These are phyloP conservation scores for Azolla pinnata DNA, from an alignment of 75 land plant species.

Conservation along the genomic window DNA sequence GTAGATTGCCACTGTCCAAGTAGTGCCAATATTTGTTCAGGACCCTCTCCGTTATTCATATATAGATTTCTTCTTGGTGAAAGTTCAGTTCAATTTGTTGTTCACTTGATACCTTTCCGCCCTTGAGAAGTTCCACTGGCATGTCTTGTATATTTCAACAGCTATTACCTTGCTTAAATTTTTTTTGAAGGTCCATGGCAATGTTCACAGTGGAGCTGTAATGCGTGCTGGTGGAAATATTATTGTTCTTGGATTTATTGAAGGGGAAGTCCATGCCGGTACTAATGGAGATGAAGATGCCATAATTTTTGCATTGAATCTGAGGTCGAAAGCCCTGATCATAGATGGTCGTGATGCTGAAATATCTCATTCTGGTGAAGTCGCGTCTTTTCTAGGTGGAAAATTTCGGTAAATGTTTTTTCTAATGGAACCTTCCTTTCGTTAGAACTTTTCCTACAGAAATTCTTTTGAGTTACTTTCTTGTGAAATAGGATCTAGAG, in stretches of 20 bases:
- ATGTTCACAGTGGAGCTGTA: conserved; percentile 19
- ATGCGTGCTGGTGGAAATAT: conserved; percentile 17
- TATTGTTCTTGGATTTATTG: conserved; percentile 18
- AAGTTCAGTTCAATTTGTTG: neutral
- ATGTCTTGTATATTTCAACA: too few species aligned
- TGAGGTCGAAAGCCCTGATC: conserved; percentile 7
- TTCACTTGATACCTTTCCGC: neutral
- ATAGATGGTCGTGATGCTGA: conserved; percentile 8
- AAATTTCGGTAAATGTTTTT: conserved; percentile 12
- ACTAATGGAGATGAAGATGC: conserved; percentile 11
- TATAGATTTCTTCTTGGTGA: neutral
- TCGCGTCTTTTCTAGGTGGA: conserved; percentile 9
- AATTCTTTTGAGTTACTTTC: neutral
- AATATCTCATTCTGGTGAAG: neutral
- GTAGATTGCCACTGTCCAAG: too few species aligned
- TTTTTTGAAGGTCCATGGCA: conserved; percentile 16
- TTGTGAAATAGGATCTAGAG: neutral
- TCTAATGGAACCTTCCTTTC: neutral
- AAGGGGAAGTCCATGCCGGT: conserved; percentile 28
- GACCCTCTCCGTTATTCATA: too few species aligned
- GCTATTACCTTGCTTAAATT: too few species aligned
- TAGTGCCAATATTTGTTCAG: too few species aligned
- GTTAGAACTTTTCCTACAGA: neutral
- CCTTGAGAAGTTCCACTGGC: neutral
- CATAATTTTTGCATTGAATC: conserved; percentile 10